Percentiles rank a stretch among this genome's conserved stretches.
These are phyloP conservation scores for Trichomonas vaginalis DNA, from an alignment of 208 protist genomes.

Conservation along the genomic window DNA sequence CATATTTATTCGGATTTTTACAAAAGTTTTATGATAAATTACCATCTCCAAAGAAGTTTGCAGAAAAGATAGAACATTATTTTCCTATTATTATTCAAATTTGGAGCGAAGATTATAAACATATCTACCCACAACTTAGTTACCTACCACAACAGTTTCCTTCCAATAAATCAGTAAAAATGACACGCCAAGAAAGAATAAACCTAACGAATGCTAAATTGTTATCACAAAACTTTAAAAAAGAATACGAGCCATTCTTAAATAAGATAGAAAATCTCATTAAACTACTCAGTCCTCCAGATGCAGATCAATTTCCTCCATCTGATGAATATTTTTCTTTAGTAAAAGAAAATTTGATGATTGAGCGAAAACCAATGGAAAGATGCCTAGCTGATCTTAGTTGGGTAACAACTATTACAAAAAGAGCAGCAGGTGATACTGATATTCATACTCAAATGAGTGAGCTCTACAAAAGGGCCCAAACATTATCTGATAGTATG, in stretches of 20 bases:
- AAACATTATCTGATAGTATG: background rate
- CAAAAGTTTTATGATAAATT: background rate
- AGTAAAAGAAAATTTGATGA: background rate
- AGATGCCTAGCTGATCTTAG: background rate
- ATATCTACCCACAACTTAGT: background rate
- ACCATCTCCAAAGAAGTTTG: background rate
- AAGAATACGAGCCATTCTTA: background rate
- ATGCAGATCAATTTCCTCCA: background rate
- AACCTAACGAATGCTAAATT: background rate
- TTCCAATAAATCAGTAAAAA: background rate
- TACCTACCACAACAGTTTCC: background rate
- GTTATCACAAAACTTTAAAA: background rate
- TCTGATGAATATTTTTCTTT: background rate
- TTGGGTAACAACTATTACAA: background rate
- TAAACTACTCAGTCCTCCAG: background rate
- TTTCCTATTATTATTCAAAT: background rate
- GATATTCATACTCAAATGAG: background rate
- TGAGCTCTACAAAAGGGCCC: background rate
- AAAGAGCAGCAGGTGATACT: background rate
- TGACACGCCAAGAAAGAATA: background rate
- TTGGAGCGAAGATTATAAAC: background rate
- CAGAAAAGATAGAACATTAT: background rate
- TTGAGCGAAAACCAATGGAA: background rate
- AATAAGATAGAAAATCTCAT: background rate
- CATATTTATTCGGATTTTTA: background rate